Conservation (phyloP, 1,139 yeast genomes). For the Lodderomyces parapsilosis region DNA sequence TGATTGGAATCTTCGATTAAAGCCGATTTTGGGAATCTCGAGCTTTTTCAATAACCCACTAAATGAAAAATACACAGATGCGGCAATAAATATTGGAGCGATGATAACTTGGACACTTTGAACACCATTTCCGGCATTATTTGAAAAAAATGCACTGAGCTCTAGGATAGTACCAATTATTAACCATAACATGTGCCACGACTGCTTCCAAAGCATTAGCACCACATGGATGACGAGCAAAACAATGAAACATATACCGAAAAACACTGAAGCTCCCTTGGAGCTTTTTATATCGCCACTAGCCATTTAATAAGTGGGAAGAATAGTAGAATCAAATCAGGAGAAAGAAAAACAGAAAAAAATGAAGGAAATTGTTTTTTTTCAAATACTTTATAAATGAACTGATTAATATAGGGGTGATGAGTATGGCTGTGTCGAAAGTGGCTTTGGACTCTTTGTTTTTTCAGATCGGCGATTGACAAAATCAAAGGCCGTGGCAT, state of each 20-base stretch:
- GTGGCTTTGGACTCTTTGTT: too few species aligned
- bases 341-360: too few species aligned
- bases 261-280: background rate
- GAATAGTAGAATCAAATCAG: background rate
- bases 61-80: background rate
- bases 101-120: constrained; percentile 1
- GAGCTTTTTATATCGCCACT: background rate
- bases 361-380: background rate
- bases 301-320: background rate
- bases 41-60: background rate
- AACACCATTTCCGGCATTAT: constrained; percentile 1
- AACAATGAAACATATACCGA: background rate
- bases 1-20: background rate
- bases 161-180: background rate
- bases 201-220: background rate
- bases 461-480: background rate
- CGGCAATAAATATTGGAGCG: background rate
- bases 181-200: constrained; percentile 1
- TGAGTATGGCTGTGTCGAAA: background rate
- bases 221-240: background rate
- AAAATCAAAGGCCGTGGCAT: background rate
- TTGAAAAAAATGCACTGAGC: background rate
- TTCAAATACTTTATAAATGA: background rate
- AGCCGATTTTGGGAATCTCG: background rate
- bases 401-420: background rate